Evolutionary conservation across 306 rosid genomes (phyloP).

Genomic region (Citrullus mucosospermus): DNA sequence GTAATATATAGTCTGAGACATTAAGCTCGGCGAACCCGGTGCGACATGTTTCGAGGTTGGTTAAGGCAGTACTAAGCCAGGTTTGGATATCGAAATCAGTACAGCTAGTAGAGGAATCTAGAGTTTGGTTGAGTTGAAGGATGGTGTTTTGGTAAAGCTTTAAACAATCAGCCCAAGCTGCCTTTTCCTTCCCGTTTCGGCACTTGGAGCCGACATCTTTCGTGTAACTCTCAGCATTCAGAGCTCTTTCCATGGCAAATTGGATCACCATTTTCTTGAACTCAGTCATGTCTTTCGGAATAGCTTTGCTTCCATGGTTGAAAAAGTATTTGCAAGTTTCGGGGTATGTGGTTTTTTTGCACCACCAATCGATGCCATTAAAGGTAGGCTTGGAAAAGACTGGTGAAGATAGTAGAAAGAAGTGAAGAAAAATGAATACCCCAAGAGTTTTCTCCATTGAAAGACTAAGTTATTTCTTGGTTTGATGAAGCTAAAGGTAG

Average conservation of each 20-base stretch:
- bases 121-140: conserved; percentile 33
- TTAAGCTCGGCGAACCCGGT: conserved; percentile 39
- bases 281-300: conserved; percentile 16
- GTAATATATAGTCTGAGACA: conserved; percentile 22
- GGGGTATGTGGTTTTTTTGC: conserved; percentile 42
- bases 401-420: neutral
- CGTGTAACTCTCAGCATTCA: conserved; percentile 19
- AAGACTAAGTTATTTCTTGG: neutral
- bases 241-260: conserved; percentile 23
- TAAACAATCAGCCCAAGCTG: conserved; percentile 41
- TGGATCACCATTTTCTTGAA: conserved; percentile 23
- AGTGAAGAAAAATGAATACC: neutral
- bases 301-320: neutral
- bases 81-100: conserved; percentile 31
- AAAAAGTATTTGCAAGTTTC: conserved; percentile 27
- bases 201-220: conserved; percentile 30
- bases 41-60: conserved; percentile 40
- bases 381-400: neutral
- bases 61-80: conserved; percentile 42
- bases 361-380: conserved; percentile 31
- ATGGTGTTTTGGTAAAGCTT: conserved; percentile 35
- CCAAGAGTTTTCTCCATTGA: neutral
- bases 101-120: conserved; percentile 12
- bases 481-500: neutral
- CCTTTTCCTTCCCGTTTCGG: conserved; percentile 21